These are phyloP conservation scores for Ganoderma lucidum DNA, from an alignment of 1,284 basidiomycete genomes.

Conservation along the genomic window DNA sequence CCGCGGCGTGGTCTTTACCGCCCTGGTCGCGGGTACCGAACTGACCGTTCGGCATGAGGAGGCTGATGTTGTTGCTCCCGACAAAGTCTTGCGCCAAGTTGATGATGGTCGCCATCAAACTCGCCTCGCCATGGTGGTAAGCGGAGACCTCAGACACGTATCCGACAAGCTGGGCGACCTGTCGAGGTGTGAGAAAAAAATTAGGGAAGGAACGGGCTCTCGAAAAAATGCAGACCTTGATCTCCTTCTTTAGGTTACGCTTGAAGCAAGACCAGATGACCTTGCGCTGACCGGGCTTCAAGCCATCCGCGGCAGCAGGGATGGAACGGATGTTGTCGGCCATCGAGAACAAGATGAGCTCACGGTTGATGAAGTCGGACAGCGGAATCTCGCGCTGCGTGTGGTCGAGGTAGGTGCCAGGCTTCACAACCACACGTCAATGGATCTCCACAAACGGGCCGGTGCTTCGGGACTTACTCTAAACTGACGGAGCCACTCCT, in stretches of 20 bases:
- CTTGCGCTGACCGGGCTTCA: conserved; percentile 99
- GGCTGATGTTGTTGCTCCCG: conserved; percentile 96
- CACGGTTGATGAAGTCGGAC: conserved; percentile 98
- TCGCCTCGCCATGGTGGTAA: conserved; percentile 96
- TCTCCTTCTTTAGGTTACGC: conserved; percentile 90
- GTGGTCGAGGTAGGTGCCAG: conserved; percentile 96
- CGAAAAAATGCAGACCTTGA: conserved; percentile 71
- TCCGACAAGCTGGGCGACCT: conserved; percentile 95
- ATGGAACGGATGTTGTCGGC: conserved; percentile 98
- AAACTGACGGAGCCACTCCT: conserved; percentile 97
- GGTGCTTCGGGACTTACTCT: conserved; percentile 58
- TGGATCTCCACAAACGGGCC: conserved; percentile 1
- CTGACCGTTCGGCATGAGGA: conserved; percentile 92
- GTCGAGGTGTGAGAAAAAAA: conserved; percentile 6
- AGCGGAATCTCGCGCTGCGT: conserved; percentile 87
- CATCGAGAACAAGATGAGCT: conserved; percentile 99
- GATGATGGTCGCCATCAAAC: conserved; percentile 90
- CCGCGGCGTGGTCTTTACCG: conserved; percentile 95
- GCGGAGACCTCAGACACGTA: conserved; percentile 95
- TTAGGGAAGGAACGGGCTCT: neutral
- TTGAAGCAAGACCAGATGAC: conserved; percentile 97
- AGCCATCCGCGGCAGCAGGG: conserved; percentile 91
- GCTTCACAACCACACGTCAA: conserved; percentile 52
- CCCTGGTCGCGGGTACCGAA: conserved; percentile 94
- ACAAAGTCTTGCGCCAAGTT: conserved; percentile 95